Base-by-base conservation (phyloP, 2,329 filamentous ascomycete genomes). In the Sporothrix brasiliensis region DNA sequence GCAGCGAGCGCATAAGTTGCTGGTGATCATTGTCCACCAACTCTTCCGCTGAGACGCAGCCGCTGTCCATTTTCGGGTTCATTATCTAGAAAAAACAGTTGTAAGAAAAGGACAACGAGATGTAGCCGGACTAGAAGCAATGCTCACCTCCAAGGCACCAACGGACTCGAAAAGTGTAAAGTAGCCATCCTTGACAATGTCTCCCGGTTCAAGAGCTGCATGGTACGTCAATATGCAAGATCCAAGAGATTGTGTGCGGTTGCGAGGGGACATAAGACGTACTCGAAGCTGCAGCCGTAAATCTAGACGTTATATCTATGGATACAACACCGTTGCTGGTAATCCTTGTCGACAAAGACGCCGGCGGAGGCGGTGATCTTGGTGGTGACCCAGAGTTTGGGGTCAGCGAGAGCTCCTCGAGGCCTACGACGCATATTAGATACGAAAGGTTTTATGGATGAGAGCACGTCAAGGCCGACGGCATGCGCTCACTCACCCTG, bases 51-150 rank as follows among this genome's bases (percentile, higher is more conserved):
- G 88, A 85, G 7, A 96, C 83, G 74, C 91, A 93, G 39, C 95
- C 95, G 77, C 93, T 97, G 80, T 99, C 95, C 95, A 99, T 99
- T 81, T 98, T 99, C 0, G 92, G 90, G 77, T 99, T 95, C 92
- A 97, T 97, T 76, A 99, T 97, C 95, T 99, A 76, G 24, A 34
- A 70, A 61, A 54, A 11, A 2, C 11, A 53, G 47, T 1, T 30
- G 34, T 2, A 53, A 24, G 24, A 50, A 10, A 50, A 11, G 24
- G 9, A 21, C 30, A 49, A 16, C 39, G 24, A 19, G 19, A 13
- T n/a, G 10, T 14, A 21, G 19, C 21, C 6, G 39, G 3, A 34
- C 14, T 52, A 1, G n/a, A n/a, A 19, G 72, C 79, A 21, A 4
- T 49, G 2, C 60, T 30, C 78, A 87, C 89, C 86, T 95, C 92